phyloP scores from a whole-genome alignment of 495 filamentous ascomycete genomes.

The Penicillium steckii region DNA sequence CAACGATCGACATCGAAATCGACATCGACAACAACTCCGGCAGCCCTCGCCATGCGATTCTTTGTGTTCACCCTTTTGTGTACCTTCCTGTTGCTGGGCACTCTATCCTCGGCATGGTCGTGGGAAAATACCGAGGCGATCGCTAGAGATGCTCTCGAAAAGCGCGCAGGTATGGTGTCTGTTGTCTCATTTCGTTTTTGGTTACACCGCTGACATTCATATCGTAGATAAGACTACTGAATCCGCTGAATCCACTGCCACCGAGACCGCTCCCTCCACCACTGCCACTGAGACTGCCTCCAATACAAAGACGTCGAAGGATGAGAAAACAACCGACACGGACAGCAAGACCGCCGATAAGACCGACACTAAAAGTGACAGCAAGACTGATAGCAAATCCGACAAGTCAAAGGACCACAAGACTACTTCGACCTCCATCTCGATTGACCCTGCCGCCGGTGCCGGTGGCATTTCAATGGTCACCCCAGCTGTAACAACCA shows the following conservation, averaged over 20 bases:
- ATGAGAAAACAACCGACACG: conserved; percentile 23
- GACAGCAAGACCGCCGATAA: conserved; percentile 9
- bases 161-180: conserved; percentile 31
- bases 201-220: conserved; percentile 5
- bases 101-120: conserved; percentile 50
- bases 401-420: conserved; percentile 37
- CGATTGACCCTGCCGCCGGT: conserved; percentile 57
- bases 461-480: conserved; percentile 81
- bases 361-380: neutral
- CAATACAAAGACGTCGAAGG: conserved; percentile 5
- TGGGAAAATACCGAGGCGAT: conserved; percentile 36
- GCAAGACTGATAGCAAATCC: no score
- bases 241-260: conserved; percentile 19
- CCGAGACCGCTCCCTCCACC: conserved; percentile 18
- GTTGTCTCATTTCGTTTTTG: no score
- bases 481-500: conserved; percentile 61
- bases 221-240: conserved; percentile 12
- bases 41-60: conserved; percentile 32
- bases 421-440: conserved; percentile 39
- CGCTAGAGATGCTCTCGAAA: conserved; percentile 32
- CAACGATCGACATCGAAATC: neutral
- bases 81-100: conserved; percentile 45
- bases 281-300: conserved; percentile 20
- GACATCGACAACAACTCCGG: conserved; percentile 2
- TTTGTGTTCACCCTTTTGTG: conserved; percentile 32